phyloP scores from a whole-genome alignment of 2,329 filamentous ascomycete genomes.

The Fusarium zealandicum region DNA sequence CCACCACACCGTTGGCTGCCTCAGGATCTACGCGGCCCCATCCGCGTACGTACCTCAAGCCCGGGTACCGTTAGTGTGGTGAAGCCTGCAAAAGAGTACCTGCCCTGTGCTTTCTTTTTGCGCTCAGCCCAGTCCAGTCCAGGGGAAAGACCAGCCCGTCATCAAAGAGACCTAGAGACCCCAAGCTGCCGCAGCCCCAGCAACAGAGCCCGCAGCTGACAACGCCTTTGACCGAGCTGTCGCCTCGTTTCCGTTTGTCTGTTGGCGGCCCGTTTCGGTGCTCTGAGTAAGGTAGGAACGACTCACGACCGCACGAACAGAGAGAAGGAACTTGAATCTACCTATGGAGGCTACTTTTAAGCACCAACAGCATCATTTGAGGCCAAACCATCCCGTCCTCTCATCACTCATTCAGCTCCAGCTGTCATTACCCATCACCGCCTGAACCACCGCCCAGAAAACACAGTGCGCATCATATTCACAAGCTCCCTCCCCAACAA shows the following conservation, averaged over 20 bases:
- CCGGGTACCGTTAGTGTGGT: constrained; percentile 25
- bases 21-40: constrained; percentile 28
- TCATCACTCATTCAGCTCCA: constrained; percentile 18
- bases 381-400: background rate
- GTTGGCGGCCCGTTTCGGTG: constrained; percentile 2
- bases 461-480: constrained; percentile 31
- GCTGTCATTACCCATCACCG: constrained; percentile 10
- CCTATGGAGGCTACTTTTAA: too few relatives aligned
- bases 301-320: background rate
- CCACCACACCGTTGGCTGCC: constrained; percentile 38
- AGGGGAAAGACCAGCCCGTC: constrained; percentile 27
- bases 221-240: background rate
- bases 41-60: constrained; percentile 9
- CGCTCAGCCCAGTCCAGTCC: constrained; percentile 7
- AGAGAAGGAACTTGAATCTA: constrained; percentile 7
- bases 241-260: background rate
- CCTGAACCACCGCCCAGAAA: constrained; percentile 11
- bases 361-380: constrained; percentile 1
- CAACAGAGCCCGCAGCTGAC: constrained; percentile 23
- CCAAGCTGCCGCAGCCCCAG: constrained; percentile 35
- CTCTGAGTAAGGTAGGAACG: too few relatives aligned
- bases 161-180: constrained; percentile 21
- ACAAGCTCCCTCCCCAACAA: constrained; percentile 29
- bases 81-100: constrained; percentile 31
- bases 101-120: constrained; percentile 16